These are phyloP conservation scores for Lactarius indigo DNA, from an alignment of 768 basidiomycete genomes.

Conservation along the genomic window DNA sequence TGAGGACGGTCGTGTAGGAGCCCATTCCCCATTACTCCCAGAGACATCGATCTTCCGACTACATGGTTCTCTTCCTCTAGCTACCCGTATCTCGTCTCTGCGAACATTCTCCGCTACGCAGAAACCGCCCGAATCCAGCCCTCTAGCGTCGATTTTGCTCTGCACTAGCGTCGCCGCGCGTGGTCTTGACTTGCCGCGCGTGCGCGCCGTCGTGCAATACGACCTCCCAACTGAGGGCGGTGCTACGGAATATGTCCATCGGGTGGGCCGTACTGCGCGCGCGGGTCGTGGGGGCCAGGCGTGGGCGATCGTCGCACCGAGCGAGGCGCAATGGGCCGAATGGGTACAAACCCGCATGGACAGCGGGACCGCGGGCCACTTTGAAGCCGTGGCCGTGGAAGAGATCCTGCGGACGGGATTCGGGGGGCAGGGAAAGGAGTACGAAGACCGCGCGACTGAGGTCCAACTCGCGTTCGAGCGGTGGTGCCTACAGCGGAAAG, in stretches of 20 bases:
- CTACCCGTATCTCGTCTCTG: conserved; percentile 77
- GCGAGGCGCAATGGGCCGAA: conserved; percentile 83
- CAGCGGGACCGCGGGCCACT: conserved; percentile 45
- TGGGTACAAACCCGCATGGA: conserved; percentile 88
- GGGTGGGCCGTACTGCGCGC: conserved; percentile 95
- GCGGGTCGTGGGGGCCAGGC: conserved; percentile 95
- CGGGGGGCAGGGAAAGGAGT: conserved; percentile 77
- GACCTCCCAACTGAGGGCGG: conserved; percentile 98
- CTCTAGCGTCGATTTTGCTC: conserved; percentile 68
- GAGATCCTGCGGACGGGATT: conserved; percentile 75
- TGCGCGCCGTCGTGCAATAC: conserved; percentile 91
- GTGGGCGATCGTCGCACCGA: conserved; percentile 88
- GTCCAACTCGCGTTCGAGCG: conserved; percentile 93
- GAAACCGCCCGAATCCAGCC: conserved; percentile 29
- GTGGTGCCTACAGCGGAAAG: conserved; percentile 76
- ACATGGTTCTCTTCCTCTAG: conserved; percentile 87
- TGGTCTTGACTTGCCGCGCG: conserved; percentile 92
- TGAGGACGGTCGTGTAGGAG: conserved; percentile 44
- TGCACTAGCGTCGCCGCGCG: conserved; percentile 99
- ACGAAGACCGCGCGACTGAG: conserved; percentile 88
- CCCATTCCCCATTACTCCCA: conserved; percentile 74
- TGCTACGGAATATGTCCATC: conserved; percentile 93
- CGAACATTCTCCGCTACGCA: conserved; percentile 63
- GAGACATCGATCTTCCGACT: conserved; percentile 79
- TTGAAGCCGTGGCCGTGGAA: conserved; percentile 65